A percentile compares a stretch with the other conserved stretches of the same genome.
These are phyloP conservation scores for Amanita molliuscula DNA, from an alignment of 768 basidiomycete species.

Conservation along the genomic window DNA sequence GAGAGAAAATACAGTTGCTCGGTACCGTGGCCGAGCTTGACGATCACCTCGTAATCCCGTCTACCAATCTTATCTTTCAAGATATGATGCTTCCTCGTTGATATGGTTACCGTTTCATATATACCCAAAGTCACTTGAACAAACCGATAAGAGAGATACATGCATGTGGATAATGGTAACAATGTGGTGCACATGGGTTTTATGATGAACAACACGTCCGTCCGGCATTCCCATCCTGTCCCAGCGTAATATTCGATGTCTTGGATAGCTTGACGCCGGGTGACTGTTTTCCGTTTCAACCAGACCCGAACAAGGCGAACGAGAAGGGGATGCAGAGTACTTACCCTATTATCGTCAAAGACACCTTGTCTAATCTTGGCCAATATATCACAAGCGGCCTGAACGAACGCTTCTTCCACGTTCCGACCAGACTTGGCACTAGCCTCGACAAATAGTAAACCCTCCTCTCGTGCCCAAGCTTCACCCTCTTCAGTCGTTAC, in stretches of 20 bases:
- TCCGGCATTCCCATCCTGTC: conserved; percentile 10
- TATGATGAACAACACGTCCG: conserved; percentile 11
- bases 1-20: no score
- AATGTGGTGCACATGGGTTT: not conserved
- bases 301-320: not conserved
- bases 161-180: no score
- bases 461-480: conserved; percentile 67
- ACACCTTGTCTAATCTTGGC: conserved; percentile 67
- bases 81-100: not conserved
- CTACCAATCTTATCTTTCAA: no score
- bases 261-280: conserved; percentile 27
- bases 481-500: conserved; percentile 63
- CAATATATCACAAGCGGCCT: conserved; percentile 65
- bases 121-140: not conserved
- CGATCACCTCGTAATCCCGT: no score
- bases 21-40: no score
- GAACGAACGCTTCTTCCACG: conserved; percentile 70
- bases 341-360: conserved; percentile 72
- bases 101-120: not conserved
- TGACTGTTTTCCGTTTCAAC: conserved; percentile 14
- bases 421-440: conserved; percentile 80
- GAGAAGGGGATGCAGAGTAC: conserved; percentile 16
- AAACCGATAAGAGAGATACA: not conserved
- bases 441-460: conserved; percentile 79
- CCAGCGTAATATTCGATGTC: conserved; percentile 19